Base-by-base conservation (phyloP, 768 basidiomycete genomes). In the Cyathus striatus region DNA sequence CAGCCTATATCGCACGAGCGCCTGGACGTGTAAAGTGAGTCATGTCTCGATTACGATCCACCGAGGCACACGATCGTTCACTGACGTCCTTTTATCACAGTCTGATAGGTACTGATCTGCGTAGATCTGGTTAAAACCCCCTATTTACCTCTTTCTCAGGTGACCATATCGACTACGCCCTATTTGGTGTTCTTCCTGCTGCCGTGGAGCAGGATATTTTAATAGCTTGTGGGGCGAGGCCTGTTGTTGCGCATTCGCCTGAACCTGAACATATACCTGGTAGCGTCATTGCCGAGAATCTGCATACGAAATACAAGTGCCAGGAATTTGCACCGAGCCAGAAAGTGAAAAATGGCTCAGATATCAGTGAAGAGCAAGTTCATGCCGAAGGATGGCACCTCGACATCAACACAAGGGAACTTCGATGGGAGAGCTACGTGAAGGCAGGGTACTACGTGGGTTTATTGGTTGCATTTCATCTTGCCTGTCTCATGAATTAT, bases 351-450 rank as follows among this genome's bases (percentile, higher is more conserved):
- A 42, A 46, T 43, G 43, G 48, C 7, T 6, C 30, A 40, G 62
- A 59, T 49, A 36, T 59, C 37, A 41, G 58, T 50, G 59, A 66
- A n/a, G 65, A 71, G 1, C 58, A 70, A 33, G 72, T 68, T 14
- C 65, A 65, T 46, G 62, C 62, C 12, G 72, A 75, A 48, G 60
- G 64, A 16, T 91, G 90, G 90, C 70, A 83, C 49, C 65, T 92
- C 12, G 85, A 84, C 38, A 90, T 90, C 48, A 74, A 84, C 54
- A 83, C 74, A 24, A 67, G 72, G 25, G 74, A 81, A 49, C 62
- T 90, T 25, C 66, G 84, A 39, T 92, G 90, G 90, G 87, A 89
- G 55, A 90, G 84, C 55, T 92, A 90, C 58, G 79, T 92, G 53
- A 90, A 91, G 58, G 88, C 87, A 1, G 87, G 85, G 14, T 90